Base-by-base conservation (phyloP, 1,284 basidiomycete genomes). In the Moniliophthora roreri region DNA sequence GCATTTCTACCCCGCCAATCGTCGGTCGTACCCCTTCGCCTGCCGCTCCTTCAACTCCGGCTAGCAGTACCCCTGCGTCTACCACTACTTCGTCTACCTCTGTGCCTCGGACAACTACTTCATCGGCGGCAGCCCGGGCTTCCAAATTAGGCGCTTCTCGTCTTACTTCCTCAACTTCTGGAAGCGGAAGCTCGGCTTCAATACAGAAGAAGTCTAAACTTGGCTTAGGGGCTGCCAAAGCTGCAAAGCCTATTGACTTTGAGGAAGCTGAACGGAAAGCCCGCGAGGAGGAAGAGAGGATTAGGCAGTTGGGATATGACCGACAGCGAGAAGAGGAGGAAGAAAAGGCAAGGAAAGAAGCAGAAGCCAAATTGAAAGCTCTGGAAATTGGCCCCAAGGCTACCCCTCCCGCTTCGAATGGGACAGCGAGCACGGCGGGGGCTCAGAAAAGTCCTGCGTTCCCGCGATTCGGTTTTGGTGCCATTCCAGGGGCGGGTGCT, bases 191-290 rank as follows among this genome's bases (percentile, higher is more conserved):
- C 10, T 66, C 73, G 3, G 60, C 72, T 2, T 57, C 71, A 13
- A 69, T 67, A 5, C 65, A 76, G 6, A 85, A 84, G 68, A 85
- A 85, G 63, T 76, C 79, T 4, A 95, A 92, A 64, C 78, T 90
- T 24, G 94, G 86, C 38, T 79, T 96, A 0, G 95, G 94, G 18
- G 94, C 93, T 13, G 89, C 91, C 66, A 95, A 93, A 69, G 78
- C 45, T 15, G 46, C 89, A 0, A 79, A 85, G 24, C 80, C 86
- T 1, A 87, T 97, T 59, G 87, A 97, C 71, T 98, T 97, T 67
- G 95, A 89, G 44, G 92, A 93, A 63, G 95, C 93, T 0, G 93
- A 97, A 69, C 77, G 86, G 28, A 90, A 90, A 62, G 95, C 95
- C 0, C 66, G 80, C 18, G 93, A 93, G 64, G 95, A 97, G 67